A percentile compares a stretch with the other conserved stretches of the same genome.
phyloP scores from a whole-genome alignment of 78 protist species.

The Speleostelium caveatum region DNA sequence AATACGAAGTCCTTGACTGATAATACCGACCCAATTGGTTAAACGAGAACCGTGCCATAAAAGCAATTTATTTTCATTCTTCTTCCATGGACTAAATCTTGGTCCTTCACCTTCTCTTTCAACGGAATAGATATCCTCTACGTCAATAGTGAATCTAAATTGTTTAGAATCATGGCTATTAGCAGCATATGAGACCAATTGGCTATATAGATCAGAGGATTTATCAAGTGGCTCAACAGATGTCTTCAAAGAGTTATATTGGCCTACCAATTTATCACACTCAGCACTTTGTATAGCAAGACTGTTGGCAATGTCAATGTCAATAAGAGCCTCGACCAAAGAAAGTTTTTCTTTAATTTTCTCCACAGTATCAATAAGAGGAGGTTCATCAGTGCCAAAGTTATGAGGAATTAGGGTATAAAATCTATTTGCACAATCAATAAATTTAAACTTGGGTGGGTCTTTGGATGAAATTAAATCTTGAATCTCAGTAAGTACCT shows the following conservation, averaged over 20 bases:
- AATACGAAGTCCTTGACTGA: slow-evolving; percentile 90
- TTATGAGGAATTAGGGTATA: slow-evolving; percentile 79
- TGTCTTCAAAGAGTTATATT: slow-evolving; percentile 75
- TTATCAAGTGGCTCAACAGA: slow-evolving; percentile 64
- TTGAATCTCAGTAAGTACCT: slow-evolving; percentile 68
- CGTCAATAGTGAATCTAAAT: slow-evolving; percentile 35
- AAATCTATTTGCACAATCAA: slow-evolving; percentile 46
- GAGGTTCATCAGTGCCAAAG: slow-evolving; percentile 46
- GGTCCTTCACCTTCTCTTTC: slow-evolving; percentile 82
- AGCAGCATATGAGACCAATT: slow-evolving; percentile 26
- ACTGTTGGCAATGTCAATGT: slow-evolving; percentile 84
- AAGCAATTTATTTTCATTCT: slow-evolving; percentile 58
- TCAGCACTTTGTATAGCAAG: slow-evolving; percentile 55
- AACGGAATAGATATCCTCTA: slow-evolving; percentile 77
- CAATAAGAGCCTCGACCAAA: slow-evolving; percentile 82
- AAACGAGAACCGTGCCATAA: slow-evolving; percentile 93
- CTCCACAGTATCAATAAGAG: slow-evolving; percentile 56
- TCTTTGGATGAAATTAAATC: not conserved
- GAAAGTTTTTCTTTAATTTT: slow-evolving; percentile 60
- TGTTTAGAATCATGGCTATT: slow-evolving; percentile 58
- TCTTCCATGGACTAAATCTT: slow-evolving; percentile 69
- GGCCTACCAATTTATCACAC: slow-evolving; percentile 34
- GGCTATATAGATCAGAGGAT: slow-evolving; percentile 20
- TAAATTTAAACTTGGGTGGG: not conserved
- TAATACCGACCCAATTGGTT: slow-evolving; percentile 91